These are phyloP conservation scores for Craterostigma plantagineum DNA, from an alignment of 257 asterid genomes.

Conservation along the genomic window DNA sequence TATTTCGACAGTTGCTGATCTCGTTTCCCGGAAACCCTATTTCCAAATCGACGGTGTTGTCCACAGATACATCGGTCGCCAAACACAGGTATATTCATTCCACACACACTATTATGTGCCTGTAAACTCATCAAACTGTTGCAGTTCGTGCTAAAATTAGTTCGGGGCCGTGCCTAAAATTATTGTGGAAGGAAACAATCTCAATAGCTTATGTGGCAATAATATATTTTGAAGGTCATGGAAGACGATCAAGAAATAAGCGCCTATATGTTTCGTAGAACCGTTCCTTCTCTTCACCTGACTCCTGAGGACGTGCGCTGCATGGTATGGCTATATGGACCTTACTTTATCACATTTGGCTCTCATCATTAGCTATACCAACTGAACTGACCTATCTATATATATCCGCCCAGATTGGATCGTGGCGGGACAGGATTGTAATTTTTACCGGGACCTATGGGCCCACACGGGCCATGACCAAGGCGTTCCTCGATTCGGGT, in stretches of 20 bases:
- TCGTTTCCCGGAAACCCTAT: slow-evolving; percentile 72
- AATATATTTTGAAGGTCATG: slow-evolving; percentile 55
- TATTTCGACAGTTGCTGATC: slow-evolving; percentile 66
- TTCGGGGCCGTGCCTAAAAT: not conserved
- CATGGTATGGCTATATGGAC: slow-evolving; percentile 75
- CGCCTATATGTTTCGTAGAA: slow-evolving; percentile 98
- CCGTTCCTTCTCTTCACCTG: slow-evolving; percentile 81
- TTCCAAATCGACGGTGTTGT: slow-evolving; percentile 95
- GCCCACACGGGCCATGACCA: slow-evolving; percentile 55
- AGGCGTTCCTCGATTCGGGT: slow-evolving; percentile 86
- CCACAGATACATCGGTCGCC: slow-evolving; percentile 96
- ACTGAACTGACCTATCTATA: not conserved
- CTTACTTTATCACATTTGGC: slow-evolving; percentile 2
- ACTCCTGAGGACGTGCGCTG: slow-evolving; percentile 81
- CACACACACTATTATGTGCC: not conserved
- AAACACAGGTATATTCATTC: slow-evolving; percentile 55
- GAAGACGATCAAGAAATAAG: slow-evolving; percentile 96
- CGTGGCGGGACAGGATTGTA: slow-evolving; percentile 94
- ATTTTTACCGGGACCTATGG: slow-evolving; percentile 78
- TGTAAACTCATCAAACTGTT: slow-evolving; percentile 7
- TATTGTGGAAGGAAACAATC: not conserved
- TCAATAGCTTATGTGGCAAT: slow-evolving; percentile 7
- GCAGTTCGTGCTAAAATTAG: slow-evolving; percentile 3
- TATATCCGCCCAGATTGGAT: slow-evolving; percentile 42
- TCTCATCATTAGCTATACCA: not conserved